phyloP scores from a whole-genome alignment of 1,139 yeast genomes.

The Suhomyces kunorum region DNA sequence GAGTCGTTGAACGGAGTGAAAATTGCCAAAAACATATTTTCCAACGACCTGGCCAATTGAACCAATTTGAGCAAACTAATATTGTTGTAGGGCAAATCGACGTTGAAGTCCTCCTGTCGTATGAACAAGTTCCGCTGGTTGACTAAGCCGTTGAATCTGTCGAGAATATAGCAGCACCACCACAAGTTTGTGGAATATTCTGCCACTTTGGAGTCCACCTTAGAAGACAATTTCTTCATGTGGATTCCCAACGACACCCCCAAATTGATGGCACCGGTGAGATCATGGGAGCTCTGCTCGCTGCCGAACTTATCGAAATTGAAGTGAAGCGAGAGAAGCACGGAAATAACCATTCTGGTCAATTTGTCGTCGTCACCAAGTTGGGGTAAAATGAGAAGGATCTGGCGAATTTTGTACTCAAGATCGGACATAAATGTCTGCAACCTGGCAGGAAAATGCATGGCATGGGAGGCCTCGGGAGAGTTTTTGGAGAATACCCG shows the following conservation, averaged over 20 bases:
- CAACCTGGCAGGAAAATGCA: slow-evolving; percentile 18
- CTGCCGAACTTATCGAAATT: slow-evolving; percentile 34
- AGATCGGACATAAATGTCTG: slow-evolving; percentile 28
- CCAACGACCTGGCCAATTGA: slow-evolving; percentile 30
- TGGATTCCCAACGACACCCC: slow-evolving; percentile 37
- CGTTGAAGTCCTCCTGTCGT: slow-evolving; percentile 37
- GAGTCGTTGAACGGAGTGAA: slow-evolving; percentile 31
- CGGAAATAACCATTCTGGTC: slow-evolving; percentile 29
- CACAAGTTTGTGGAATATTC: slow-evolving; percentile 33
- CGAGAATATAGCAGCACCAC: slow-evolving; percentile 41
- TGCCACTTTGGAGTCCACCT: slow-evolving; percentile 18
- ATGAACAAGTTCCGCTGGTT: slow-evolving; percentile 39
- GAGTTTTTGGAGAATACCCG: slow-evolving; percentile 21
- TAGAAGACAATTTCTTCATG: slow-evolving; percentile 26
- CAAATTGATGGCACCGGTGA: slow-evolving; percentile 33
- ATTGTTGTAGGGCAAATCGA: slow-evolving; percentile 28
- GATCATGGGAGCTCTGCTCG: slow-evolving; percentile 41
- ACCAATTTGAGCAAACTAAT: slow-evolving; percentile 28
- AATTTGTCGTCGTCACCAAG: slow-evolving; percentile 41
- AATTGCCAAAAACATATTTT: slow-evolving; percentile 31
- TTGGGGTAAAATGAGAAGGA: slow-evolving; percentile 35
- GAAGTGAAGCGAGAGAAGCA: slow-evolving; percentile 34
- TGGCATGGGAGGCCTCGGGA: slow-evolving; percentile 1
- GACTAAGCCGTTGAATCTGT: slow-evolving; percentile 38
- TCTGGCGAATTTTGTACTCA: slow-evolving; percentile 40